Evolutionary conservation across 176 grass and related monocot genomes (phyloP), one percentile per base, ranked within the genome.

Genomic region (Panicum miliaceum): DNA sequence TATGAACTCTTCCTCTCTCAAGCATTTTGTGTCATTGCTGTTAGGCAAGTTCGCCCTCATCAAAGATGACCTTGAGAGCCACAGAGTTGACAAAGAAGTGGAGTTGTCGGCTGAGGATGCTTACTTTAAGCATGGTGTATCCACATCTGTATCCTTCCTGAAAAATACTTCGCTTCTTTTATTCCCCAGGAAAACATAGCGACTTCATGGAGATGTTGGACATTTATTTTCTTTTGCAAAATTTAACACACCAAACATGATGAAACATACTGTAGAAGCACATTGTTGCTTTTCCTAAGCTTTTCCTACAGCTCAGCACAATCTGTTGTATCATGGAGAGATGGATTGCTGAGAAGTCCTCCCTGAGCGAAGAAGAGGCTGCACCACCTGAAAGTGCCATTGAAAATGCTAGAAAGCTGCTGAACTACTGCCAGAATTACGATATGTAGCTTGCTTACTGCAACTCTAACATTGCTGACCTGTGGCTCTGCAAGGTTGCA

Each of bases 81-180:
- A 95, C 81, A 47, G 70, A 32, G 4, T 85, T 58, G 81, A 87
- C 45, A 62, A 88, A 26, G 38, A 86, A 22, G 84, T 75, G 0
- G 64, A 91, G 11, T 81, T 75, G 35, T 76, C 67, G 58, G 27
- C 78, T 47, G 78, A 90, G 26, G 86, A 84, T 47, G 76, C 56
- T 79, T 78, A 82, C 73, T 63, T 80, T 85, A 88, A 86, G 71
- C 74, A 82, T 68, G 93, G 67, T 13, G 15, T 83, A 54, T 67
- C 73, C 4, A 50, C 73, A 83, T 91, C 86, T 85, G 96, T 95
- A 98, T 98, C 96, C 93, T 93, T 88, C 36, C 43, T 22, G 69
- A 64, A 43, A 54, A 80, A 43, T 76, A 53, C 75, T 60, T 14
- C 22, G 15, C 43, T 78, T 71, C 43, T 16, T 27, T 71, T 65